phyloP scores from a whole-genome alignment of 139 green algal genomes.

The Bryopsis sp. region DNA sequence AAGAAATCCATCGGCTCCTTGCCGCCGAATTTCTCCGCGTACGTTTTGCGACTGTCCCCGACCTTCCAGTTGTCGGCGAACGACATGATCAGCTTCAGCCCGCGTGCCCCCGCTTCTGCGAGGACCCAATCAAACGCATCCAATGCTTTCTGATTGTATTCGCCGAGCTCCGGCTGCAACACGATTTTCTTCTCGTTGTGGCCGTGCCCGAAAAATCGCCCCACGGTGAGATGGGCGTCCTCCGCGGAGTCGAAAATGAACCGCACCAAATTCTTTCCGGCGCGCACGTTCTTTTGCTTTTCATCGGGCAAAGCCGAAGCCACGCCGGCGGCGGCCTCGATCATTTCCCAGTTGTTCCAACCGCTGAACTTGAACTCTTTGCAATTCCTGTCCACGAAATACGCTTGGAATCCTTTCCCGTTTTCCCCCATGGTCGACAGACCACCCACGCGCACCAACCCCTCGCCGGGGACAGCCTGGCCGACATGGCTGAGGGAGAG shows the following conservation, averaged over 20 bases:
- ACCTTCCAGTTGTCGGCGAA: constrained; percentile 14
- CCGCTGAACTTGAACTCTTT: constrained; percentile 7
- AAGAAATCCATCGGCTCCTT: neutral
- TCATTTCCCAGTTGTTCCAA: constrained; percentile 5
- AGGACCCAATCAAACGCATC: constrained; percentile 1
- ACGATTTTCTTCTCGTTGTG: neutral
- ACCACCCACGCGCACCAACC: constrained; percentile 3
- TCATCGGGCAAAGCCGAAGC: neutral
- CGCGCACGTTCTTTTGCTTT: neutral
- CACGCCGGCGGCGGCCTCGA: constrained; percentile 3
- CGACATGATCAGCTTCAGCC: constrained; percentile 13
- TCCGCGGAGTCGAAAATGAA: constrained; percentile 1
- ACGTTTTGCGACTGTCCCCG: neutral
- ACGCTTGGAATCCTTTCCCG: no score
- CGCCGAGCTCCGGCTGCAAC: neutral
- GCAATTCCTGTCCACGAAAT: constrained; percentile 13
- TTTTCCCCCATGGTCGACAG: no score
- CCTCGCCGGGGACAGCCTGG: neutral
- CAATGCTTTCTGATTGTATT: constrained; percentile 7
- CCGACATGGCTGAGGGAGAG: no score
- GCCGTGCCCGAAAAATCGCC: constrained; percentile 3
- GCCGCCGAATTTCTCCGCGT: neutral
- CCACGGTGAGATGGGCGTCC: neutral
- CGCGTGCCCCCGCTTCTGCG: neutral
- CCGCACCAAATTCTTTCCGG: neutral